Evolutionary conservation across 2,329 filamentous ascomycete species (phyloP), one percentile per base, ranked within the genome.

Genomic region (Penicillium sclerotigenum): DNA sequence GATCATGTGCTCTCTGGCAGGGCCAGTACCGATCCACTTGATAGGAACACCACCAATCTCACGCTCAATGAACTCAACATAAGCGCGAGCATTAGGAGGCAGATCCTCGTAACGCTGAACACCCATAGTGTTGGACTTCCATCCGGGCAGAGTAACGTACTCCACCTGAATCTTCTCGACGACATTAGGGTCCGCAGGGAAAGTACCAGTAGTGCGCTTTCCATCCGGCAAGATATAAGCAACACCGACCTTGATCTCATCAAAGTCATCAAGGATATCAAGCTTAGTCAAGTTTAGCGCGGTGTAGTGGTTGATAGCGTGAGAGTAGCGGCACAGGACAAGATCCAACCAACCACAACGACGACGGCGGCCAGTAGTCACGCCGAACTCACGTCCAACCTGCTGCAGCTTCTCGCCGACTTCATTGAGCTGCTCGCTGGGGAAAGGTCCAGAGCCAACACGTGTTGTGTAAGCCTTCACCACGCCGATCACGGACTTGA

Each of bases 321-420:
- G 81, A 68, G 81, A 84, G 77, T 85, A 84, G 66, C 83, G 83
- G 63, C 84, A 76, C 16, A 87, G 77, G n/a, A 87, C 83, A 38
- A 87, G 77, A 68, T 87, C 84, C 61, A 87, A 79, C 84, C 84
- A 87, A 49, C 84, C 84, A 63, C 84, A 87, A 58, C 84, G 81
- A 36, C 84, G 80, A 64, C 79, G 81, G 47, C 84, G 81, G 50
- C 84, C 84, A 6, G 84, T 87, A 2, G 81, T 83, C 41, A 83
- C 81, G 57, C 84, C 75, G 51, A 77, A 74, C 59, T 86, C 83
- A 54, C 77, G 77, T 43, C 83, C 83, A 33, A 83, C 71, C 42
- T 69, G 65, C 64, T 86, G 83, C 29, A 86, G 75, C 67, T 79
- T 82, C 34, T 84, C 80, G 60, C 83, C 83, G 28, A 75, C 65